Percentiles rank a stretch among this genome's conserved stretches.
These are phyloP conservation scores for Arctium lappa DNA, from an alignment of 129 eudicot species.

Conservation along the genomic window DNA sequence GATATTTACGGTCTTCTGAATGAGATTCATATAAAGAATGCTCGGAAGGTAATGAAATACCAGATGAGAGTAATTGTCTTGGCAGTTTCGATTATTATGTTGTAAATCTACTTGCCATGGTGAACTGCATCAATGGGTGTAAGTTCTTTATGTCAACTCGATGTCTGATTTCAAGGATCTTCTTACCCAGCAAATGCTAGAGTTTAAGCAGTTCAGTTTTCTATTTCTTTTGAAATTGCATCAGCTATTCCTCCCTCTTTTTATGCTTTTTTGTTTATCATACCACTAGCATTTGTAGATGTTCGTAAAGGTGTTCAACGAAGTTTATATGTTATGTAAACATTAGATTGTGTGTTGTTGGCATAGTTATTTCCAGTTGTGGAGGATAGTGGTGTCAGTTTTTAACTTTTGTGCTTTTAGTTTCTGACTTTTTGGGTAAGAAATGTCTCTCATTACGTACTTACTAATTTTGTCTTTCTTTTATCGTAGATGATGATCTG, in stretches of 20 bases:
- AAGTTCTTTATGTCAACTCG: too few relatives aligned
- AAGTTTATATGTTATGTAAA: neutral
- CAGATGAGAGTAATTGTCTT: neutral
- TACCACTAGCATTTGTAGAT: conserved; percentile 4
- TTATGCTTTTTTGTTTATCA: neutral
- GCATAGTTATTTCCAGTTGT: conserved; percentile 9
- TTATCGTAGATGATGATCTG: conserved; percentile 54
- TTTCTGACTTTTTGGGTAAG: conserved; percentile 9
- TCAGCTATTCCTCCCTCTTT: neutral
- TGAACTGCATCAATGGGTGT: too few relatives aligned
- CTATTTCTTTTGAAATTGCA: neutral
- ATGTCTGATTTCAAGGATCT: neutral
- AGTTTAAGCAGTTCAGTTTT: neutral
- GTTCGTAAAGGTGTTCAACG: conserved; percentile 11
- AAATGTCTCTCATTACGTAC: conserved; percentile 7
- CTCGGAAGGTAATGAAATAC: neutral
- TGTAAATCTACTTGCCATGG: neutral
- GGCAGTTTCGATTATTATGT: neutral
- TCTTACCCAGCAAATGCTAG: neutral
- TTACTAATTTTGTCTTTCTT: neutral
- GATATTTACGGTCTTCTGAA: neutral
- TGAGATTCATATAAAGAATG: conserved; percentile 3
- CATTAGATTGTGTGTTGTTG: conserved; percentile 6
- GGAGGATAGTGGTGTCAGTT: neutral
- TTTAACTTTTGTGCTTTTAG: neutral